A percentile compares a stretch with the other conserved stretches of the same genome.
phyloP scores from a whole-genome alignment of 306 rosid genomes.

The Quercus cerris region DNA sequence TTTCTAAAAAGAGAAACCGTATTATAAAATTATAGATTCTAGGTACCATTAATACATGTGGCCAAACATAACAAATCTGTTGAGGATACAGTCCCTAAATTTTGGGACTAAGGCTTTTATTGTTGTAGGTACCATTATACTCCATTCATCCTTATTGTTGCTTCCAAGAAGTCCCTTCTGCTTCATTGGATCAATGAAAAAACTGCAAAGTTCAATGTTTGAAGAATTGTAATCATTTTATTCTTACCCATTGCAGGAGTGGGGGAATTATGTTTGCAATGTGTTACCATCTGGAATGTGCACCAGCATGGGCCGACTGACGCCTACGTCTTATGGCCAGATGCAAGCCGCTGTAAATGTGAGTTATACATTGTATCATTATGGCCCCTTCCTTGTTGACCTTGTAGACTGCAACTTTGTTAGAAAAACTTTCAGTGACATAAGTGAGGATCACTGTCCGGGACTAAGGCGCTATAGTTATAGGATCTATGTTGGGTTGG shows the following conservation, averaged over 20 bases:
- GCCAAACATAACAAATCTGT: too few relatives aligned
- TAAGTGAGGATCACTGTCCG: slow-evolving; percentile 29
- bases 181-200: too few relatives aligned
- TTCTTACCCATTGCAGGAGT: slow-evolving; percentile 26
- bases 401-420: slow-evolving; percentile 45
- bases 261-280: slow-evolving; percentile 30
- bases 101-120: too few relatives aligned
- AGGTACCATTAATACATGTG: too few relatives aligned
- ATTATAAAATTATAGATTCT: too few relatives aligned
- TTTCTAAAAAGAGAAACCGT: too few relatives aligned
- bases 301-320: slow-evolving; percentile 49
- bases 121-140: too few relatives aligned
- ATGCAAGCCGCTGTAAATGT: slow-evolving; percentile 28
- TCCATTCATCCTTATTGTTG: too few relatives aligned
- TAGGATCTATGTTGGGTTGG: slow-evolving; percentile 30
- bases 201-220: too few relatives aligned
- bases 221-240: background rate
- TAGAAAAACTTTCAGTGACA: slow-evolving; percentile 31
- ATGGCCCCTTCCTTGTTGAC: slow-evolving; percentile 37
- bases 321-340: slow-evolving; percentile 31
- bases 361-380: slow-evolving; percentile 20
- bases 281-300: slow-evolving; percentile 43
- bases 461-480: slow-evolving; percentile 15
- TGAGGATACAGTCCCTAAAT: too few relatives aligned
- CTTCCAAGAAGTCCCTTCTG: too few relatives aligned